Percentiles rank a stretch among this genome's conserved stretches.
These are phyloP conservation scores for Eleusine coracana DNA, from an alignment of 176 grass and related monocot species.

Conservation along the genomic window DNA sequence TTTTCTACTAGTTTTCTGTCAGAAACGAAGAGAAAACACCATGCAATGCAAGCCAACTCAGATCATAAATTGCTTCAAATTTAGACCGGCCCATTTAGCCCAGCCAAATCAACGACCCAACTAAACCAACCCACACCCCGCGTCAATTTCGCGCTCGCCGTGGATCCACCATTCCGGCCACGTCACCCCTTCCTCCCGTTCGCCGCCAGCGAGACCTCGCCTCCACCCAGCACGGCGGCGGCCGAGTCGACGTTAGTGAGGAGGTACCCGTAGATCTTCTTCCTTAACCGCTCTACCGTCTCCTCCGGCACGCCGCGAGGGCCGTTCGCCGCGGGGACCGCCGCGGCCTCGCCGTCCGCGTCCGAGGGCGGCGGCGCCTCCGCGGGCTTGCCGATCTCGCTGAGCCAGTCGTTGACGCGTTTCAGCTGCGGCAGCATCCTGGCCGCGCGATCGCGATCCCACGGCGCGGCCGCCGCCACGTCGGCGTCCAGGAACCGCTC, in stretches of 20 bases:
- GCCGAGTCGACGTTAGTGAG: conserved; percentile 88
- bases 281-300: conserved; percentile 72
- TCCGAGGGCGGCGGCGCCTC: conserved; percentile 21
- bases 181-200: conserved; percentile 49
- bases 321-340: not conserved
- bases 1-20: conserved; percentile 4
- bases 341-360: conserved; percentile 21
- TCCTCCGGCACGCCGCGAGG: conserved; percentile 54
- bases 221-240: conserved; percentile 72
- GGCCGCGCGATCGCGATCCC: conserved; percentile 72
- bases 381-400: conserved; percentile 54
- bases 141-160: conserved; percentile 16
- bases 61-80: conserved; percentile 7
- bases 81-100: not conserved
- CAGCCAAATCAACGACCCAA: conserved; percentile 11
- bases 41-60: conserved; percentile 9
- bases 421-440: conserved; percentile 89
- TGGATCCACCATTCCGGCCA: not conserved
- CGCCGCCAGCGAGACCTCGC: conserved; percentile 29
- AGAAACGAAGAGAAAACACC: not conserved
- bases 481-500: conserved; percentile 92
- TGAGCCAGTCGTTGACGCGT: conserved; percentile 93
- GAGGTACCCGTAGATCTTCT: conserved; percentile 92
- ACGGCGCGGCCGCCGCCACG: conserved; percentile 47
- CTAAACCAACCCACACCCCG: conserved; percentile 2